Percentiles rank a stretch among this genome's conserved stretches.
These are phyloP conservation scores for Colletotrichum liaoningense DNA, from an alignment of 2,329 filamentous ascomycete genomes.

Conservation along the genomic window DNA sequence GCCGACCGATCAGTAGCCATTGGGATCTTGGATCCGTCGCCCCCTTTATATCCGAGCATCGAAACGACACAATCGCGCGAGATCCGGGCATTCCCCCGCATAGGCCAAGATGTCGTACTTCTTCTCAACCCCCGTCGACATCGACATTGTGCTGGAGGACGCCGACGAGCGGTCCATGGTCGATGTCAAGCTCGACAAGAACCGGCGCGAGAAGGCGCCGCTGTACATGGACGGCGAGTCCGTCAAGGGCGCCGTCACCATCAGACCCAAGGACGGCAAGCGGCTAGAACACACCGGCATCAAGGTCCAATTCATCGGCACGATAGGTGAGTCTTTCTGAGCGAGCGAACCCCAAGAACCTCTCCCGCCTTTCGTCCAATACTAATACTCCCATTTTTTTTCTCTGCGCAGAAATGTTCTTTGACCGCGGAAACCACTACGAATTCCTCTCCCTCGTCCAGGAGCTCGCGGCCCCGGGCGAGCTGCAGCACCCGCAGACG, in stretches of 20 bases:
- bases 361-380: no score
- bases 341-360: background rate
- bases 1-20: background rate
- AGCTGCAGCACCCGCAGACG: slow-evolving; percentile 98
- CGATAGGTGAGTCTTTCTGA: slow-evolving; percentile 76
- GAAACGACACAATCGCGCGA: background rate
- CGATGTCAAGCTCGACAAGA: slow-evolving; percentile 98
- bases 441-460: slow-evolving; percentile 98
- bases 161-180: slow-evolving; percentile 94
- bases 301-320: slow-evolving; percentile 99
- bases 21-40: background rate
- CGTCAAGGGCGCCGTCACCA: slow-evolving; percentile 94
- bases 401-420: slow-evolving; percentile 88
- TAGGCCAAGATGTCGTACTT: slow-evolving; percentile 87
- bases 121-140: slow-evolving; percentile 98
- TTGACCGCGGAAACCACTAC: slow-evolving; percentile 98
- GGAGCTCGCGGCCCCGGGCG: slow-evolving; percentile 94
- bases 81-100: slow-evolving; percentile 27
- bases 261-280: slow-evolving; percentile 98
- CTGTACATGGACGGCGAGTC: slow-evolving; percentile 99
- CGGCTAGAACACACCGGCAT: slow-evolving; percentile 97
- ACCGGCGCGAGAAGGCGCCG: slow-evolving; percentile 94
- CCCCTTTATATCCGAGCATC: slow-evolving; percentile 9
- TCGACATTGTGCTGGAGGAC: slow-evolving; percentile 97
- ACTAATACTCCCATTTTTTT: no score